Evolutionary conservation across 148 eudicot species (phyloP).

Genomic region (Cornus kousa): DNA sequence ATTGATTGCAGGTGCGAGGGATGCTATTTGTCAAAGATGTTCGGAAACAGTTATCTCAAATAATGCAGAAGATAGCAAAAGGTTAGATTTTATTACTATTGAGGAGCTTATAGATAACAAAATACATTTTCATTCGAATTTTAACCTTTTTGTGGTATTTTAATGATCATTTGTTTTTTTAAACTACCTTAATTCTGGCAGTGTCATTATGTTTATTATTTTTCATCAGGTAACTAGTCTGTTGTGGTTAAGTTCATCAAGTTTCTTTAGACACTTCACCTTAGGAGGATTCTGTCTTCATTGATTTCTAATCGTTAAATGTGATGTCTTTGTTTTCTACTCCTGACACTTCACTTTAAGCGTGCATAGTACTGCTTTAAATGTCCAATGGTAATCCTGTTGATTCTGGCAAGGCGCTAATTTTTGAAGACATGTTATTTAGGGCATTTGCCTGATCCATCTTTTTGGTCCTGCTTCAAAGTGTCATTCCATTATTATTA

Average conservation of each 20-base stretch:
- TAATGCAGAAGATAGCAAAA: constrained; percentile 87
- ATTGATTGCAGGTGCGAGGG: constrained; percentile 60
- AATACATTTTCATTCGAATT: background rate
- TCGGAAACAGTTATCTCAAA: constrained; percentile 79
- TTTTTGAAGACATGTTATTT: too few relatives aligned
- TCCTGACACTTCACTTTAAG: too few relatives aligned
- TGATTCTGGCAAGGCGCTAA: too few relatives aligned
- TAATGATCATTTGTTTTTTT: background rate
- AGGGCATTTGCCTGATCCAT: too few relatives aligned
- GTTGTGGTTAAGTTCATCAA: background rate
- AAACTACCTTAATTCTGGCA: background rate
- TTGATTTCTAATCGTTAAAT: too few relatives aligned
- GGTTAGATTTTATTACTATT: constrained; percentile 34
- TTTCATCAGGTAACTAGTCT: background rate
- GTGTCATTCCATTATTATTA: too few relatives aligned
- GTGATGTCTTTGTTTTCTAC: too few relatives aligned
- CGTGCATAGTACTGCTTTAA: too few relatives aligned
- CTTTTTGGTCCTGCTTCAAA: too few relatives aligned
- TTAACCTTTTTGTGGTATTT: background rate
- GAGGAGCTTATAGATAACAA: background rate
- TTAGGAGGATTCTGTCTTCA: background rate
- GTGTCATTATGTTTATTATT: background rate
- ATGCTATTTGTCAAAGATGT: constrained; percentile 95
- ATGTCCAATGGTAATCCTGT: too few relatives aligned
- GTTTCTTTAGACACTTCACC: background rate